These are phyloP conservation scores for Fusarium lateritium DNA, from an alignment of 2,329 filamentous ascomycete genomes.

Conservation along the genomic window DNA sequence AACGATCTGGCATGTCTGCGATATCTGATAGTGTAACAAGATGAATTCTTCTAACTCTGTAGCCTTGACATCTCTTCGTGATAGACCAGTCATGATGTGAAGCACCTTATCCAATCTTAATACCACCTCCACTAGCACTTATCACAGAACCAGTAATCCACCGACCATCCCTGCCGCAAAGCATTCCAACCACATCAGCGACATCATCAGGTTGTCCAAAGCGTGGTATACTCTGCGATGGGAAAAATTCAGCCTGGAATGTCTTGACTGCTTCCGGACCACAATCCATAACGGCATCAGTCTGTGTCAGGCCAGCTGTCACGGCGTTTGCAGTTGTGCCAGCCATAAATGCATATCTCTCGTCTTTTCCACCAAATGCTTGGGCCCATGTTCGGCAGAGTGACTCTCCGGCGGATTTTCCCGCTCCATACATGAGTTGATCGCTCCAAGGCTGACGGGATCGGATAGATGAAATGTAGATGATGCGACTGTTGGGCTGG, in stretches of 20 bases:
- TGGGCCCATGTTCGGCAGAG: slow-evolving; percentile 56
- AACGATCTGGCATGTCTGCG: too few relatives aligned
- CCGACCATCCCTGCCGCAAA: slow-evolving; percentile 53
- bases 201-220: slow-evolving; percentile 56
- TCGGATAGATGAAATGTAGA: slow-evolving; percentile 55
- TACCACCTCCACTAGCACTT: slow-evolving; percentile 55
- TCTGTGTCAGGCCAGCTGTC: slow-evolving; percentile 52
- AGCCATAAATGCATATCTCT: slow-evolving; percentile 53
- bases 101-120: slow-evolving; percentile 49
- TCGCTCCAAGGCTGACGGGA: slow-evolving; percentile 53
- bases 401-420: slow-evolving; percentile 55
- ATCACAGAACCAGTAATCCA: slow-evolving; percentile 57
- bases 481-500: slow-evolving; percentile 53
- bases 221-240: slow-evolving; percentile 51
- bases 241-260: slow-evolving; percentile 54
- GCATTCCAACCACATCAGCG: slow-evolving; percentile 54
- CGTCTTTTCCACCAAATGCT: slow-evolving; percentile 55
- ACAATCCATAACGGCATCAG: slow-evolving; percentile 53
- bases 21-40: too few relatives aligned
- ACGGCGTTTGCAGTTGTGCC: slow-evolving; percentile 56
- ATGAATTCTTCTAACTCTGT: too few relatives aligned
- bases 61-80: too few relatives aligned
- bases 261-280: slow-evolving; percentile 50
- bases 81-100: too few relatives aligned
- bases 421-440: slow-evolving; percentile 54